phyloP scores from a whole-genome alignment of 2,329 filamentous ascomycete genomes.

The Knoxdaviesia capensis region DNA sequence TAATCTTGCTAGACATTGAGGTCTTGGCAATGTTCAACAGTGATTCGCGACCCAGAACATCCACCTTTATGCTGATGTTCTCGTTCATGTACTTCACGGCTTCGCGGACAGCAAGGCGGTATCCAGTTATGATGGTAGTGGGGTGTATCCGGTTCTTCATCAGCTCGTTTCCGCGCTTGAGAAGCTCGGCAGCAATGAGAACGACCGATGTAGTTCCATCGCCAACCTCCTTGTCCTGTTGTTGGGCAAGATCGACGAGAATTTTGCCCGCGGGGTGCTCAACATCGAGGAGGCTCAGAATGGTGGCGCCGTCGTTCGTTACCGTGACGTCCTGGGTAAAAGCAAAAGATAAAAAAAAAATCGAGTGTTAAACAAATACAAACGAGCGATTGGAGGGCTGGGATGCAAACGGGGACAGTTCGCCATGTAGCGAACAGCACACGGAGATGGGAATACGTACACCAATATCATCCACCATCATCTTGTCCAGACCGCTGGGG shows the following conservation, averaged over 20 bases:
- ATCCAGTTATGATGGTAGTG: conserved; percentile 97
- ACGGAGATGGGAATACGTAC: conserved; percentile 24
- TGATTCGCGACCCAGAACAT: conserved; percentile 74
- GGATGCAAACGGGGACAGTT: conserved; percentile 3
- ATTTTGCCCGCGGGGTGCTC: conserved; percentile 98
- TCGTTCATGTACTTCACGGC: conserved; percentile 98
- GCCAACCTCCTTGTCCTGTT: conserved; percentile 97
- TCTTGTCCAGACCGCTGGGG: conserved; percentile 93
- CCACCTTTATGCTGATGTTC: conserved; percentile 91
- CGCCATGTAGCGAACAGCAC: too few species aligned
- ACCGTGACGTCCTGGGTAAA: conserved; percentile 71
- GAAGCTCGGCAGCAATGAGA: conserved; percentile 85
- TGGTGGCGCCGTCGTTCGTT: conserved; percentile 96
- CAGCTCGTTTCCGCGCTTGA: conserved; percentile 86
- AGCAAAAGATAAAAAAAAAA: not conserved
- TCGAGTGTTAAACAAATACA: conserved; percentile 2
- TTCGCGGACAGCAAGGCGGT: conserved; percentile 84
- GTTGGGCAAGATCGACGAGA: conserved; percentile 87
- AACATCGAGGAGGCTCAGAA: conserved; percentile 84
- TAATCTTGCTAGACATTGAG: conserved; percentile 98
- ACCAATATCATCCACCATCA: conserved; percentile 99
- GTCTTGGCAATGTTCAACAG: conserved; percentile 93
- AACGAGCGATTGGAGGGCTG: conserved; percentile 1
- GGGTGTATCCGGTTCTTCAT: conserved; percentile 99
- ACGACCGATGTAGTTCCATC: conserved; percentile 97